Conservation (phyloP, 148 eudicot genomes). For the Rhododendron griersonianum region DNA sequence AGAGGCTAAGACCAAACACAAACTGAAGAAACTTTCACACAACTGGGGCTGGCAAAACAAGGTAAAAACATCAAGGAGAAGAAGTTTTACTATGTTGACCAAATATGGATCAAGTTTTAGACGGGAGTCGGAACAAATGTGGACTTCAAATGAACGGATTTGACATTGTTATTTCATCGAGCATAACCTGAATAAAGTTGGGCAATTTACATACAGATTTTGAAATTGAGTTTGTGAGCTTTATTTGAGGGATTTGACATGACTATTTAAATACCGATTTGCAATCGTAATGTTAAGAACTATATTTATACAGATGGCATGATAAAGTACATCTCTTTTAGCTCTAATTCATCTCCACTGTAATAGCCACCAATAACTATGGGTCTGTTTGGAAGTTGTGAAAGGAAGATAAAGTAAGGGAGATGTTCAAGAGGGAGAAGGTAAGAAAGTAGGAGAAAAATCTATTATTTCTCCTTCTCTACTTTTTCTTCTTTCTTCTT, state of each 20-base stretch:
- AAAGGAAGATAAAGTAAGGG: neutral
- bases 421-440: neutral
- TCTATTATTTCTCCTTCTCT: neutral
- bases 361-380: neutral
- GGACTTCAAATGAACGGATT: neutral
- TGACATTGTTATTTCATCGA: neutral
- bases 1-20: neutral
- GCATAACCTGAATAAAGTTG: neutral
- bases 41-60: neutral
- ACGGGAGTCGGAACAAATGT: neutral
- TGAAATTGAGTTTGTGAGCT: neutral
- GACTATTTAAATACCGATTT: neutral
- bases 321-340: neutral
- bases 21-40: neutral
- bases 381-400: neutral
- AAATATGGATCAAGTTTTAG: neutral
- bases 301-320: neutral
- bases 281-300: neutral
- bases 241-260: neutral
- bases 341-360: neutral
- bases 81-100: neutral
- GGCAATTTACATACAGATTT: neutral
- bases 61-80: neutral
- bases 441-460: neutral
- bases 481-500: neutral